Evolutionary conservation across 2,329 filamentous ascomycete genomes (phyloP), one percentile per base, ranked within the genome.

Genomic region (Alternaria solani): DNA sequence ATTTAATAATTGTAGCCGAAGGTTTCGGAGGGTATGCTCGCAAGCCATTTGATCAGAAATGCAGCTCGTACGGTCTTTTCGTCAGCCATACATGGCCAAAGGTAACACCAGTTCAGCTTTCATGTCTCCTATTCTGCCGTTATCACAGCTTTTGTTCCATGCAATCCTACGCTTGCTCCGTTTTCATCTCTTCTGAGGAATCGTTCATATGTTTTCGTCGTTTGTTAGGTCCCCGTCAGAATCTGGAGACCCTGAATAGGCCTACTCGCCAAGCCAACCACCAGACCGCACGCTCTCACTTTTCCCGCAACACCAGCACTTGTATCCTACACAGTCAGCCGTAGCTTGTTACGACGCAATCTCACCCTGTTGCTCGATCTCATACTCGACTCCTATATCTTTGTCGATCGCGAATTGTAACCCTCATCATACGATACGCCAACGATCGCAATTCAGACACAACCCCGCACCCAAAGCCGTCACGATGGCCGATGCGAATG

Each of bases 401-500:
- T 7, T 11, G 42, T 14, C 11, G 9, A 39, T 25, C 6, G 5
- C 4, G 5, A 20, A 26, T 30, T n/a, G 16, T 32, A 25, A 3
- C 20, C 5, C 7, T 23, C 11, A 16, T 26, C 3, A 12, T 20
- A 34, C 20, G 3, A 34, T 7, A 36, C 9, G 32, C 26, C 36
- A n/a, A 34, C 34, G 5, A 14, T 41, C 39, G 5, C 39, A 16
- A 12, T 36, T 18, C 14, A 51, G 55, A 20, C 12, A 49, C 20
- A 41, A 42, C 38, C 12, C 51, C 12, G 44, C 26, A 20, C 23
- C 39, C 26, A 14, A n/a, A 49, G 30, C 25, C 2, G 34, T 20
- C 26, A 48, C n/a, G 11, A 74, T 71, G 72, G 55, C 63, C 5
- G 52, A 67, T 28, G 26, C 55, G 36, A 60, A 57, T 12, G 41